Evolutionary conservation across 2,329 filamentous ascomycete genomes (phyloP).

Genomic region (Zymoseptoria passerinii): DNA sequence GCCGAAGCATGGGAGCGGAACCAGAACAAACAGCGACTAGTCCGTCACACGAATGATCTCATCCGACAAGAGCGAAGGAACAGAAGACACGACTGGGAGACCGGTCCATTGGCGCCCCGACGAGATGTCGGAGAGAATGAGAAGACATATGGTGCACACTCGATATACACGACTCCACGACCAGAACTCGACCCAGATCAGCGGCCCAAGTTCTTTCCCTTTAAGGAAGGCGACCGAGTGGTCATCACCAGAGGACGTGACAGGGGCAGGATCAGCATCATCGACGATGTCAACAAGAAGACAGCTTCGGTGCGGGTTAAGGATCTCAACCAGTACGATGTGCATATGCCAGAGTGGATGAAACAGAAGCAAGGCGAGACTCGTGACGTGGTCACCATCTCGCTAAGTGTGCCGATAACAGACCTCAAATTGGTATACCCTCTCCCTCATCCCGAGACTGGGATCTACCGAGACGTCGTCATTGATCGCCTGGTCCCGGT

Average conservation of each 20-base stretch:
- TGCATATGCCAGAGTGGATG: conserved; percentile 36
- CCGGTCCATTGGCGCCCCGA: conserved; percentile 70
- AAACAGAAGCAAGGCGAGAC: conserved; percentile 32
- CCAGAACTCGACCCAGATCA: conserved; percentile 20
- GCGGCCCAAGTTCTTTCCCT: conserved; percentile 23
- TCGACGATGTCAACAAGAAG: conserved; percentile 46
- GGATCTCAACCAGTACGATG: conserved; percentile 38
- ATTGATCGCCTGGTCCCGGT: conserved; percentile 57
- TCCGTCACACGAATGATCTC: conserved; percentile 14
- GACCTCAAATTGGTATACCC: conserved; percentile 76
- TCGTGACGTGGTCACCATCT: conserved; percentile 22
- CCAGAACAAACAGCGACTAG: conserved; percentile 23
- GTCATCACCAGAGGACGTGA: conserved; percentile 70
- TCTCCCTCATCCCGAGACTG: conserved; percentile 57
- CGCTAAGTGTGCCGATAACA: conserved; percentile 49
- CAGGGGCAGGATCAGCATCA: conserved; percentile 73
- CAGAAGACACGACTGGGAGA: conserved; percentile 66
- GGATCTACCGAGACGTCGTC: conserved; percentile 62
- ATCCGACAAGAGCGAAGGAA: conserved; percentile 45
- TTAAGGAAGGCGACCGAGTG: conserved; percentile 62
- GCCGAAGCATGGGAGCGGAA: conserved; percentile 27
- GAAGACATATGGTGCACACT: conserved; percentile 50
- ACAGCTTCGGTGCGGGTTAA: conserved; percentile 30
- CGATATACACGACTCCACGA: conserved; percentile 18
- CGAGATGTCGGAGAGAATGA: conserved; percentile 56